Base-by-base conservation (phyloP, 108 stramenopile species). In the Chaetoceros muelleri region DNA sequence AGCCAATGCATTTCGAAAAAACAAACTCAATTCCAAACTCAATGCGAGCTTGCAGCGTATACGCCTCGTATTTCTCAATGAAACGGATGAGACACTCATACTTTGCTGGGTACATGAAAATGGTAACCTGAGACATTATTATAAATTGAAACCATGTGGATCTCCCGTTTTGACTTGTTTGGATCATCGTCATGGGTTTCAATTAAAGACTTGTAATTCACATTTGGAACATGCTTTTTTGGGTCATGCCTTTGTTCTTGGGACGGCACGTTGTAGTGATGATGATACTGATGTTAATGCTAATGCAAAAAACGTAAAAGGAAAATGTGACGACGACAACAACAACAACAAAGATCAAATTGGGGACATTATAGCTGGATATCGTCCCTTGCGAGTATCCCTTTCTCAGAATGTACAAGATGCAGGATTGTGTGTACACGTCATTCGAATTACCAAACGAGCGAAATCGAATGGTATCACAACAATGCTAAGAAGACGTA, bases 201-300 rank as follows among this genome's bases (percentile, higher is more conserved):
- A 40, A 46, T 16, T 23, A 13, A 20, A 49, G 2, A 31, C 28
- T 2, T 17, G 8, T 1, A 64, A 52, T 27, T 82, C 80, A 74
- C 80, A 74, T 44, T 71, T 86, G 25, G 88, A 90, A 53, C 61
- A 56, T 48, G 76, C 83, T 0, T 64, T 27, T 45, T 62, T 62
- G 7, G 85, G 89, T 18, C 82, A 90, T 65, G 78, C 82, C 31
- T 90, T 90, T 69, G 76, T 58, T 71, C 66, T 69, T 60, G n/a
- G n/a, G n/a, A n/a, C n/a, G n/a, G 81, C 72, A 31, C 58, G 24
- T 30, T 57, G 65, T 24, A 29, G 48, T 19, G 58, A 55, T 46
- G 57, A 31, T 40, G 45, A 49, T 40, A 57, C 66, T 26, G 57
- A 70, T 25, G 52, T 51, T 10, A n/a, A n/a, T n/a, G n/a, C n/a